Conservation (phyloP, 1,139 yeast species). For the Wickerhamomyces sp. region DNA sequence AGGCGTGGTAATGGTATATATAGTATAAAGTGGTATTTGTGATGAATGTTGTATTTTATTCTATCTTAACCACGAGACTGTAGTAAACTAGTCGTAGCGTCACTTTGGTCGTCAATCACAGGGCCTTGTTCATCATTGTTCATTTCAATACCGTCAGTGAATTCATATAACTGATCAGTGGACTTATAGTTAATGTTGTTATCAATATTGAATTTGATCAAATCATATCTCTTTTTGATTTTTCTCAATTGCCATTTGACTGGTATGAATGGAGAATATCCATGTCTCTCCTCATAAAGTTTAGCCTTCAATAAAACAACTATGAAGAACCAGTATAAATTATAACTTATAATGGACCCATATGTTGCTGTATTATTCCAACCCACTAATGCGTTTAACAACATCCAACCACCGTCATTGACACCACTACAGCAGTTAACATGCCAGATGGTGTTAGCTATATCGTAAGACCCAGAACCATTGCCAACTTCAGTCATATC, state of each 20-base stretch:
- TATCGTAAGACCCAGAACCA: slow-evolving; percentile 94
- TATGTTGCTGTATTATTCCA: slow-evolving; percentile 96
- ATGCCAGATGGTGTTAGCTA: slow-evolving; percentile 82
- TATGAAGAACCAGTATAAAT: slow-evolving; percentile 68
- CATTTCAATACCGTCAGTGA: slow-evolving; percentile 7
- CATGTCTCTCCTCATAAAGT: slow-evolving; percentile 59
- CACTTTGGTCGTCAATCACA: slow-evolving; percentile 13
- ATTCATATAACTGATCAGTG: slow-evolving; percentile 9
- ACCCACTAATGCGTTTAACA: slow-evolving; percentile 85
- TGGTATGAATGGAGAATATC: slow-evolving; percentile 58
- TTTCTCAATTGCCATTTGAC: slow-evolving; percentile 53
- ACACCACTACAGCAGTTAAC: slow-evolving; percentile 95
- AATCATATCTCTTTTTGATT: slow-evolving; percentile 43
- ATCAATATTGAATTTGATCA: slow-evolving; percentile 26
- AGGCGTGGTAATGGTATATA: neutral
- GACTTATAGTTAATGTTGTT: slow-evolving; percentile 22
- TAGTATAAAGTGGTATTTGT: neutral
- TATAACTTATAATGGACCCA: slow-evolving; percentile 81
- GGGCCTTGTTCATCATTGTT: slow-evolving; percentile 6
- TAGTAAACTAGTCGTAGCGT: slow-evolving; percentile 17
- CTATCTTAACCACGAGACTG: slow-evolving; percentile 1
- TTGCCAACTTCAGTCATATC: slow-evolving; percentile 87
- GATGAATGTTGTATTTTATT: neutral
- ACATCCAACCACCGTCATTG: slow-evolving; percentile 90
- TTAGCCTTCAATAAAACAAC: slow-evolving; percentile 47